A percentile compares a stretch with the other conserved stretches of the same genome.
Evolutionary conservation across 805 yeast species (phyloP).

Genomic region (Wickerhamiella australiensis): DNA sequence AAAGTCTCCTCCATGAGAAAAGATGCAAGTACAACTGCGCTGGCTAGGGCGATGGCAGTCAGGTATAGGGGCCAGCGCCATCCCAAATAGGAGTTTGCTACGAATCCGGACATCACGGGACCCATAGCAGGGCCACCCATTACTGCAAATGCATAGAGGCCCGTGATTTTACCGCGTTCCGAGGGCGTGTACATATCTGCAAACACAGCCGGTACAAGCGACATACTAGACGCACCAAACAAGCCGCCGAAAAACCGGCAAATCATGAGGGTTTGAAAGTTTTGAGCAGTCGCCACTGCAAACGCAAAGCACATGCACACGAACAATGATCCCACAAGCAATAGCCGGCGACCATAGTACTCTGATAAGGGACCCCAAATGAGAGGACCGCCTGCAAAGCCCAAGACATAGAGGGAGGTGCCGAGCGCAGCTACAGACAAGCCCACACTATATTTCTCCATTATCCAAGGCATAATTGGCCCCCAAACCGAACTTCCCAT

Average conservation of each 20-base stretch:
- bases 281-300: conserved; percentile 59
- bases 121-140: conserved; percentile 62
- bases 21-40: conserved; percentile 31
- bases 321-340: conserved; percentile 39
- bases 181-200: conserved; percentile 59
- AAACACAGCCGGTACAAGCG: conserved; percentile 69
- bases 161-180: conserved; percentile 57
- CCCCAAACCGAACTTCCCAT: conserved; percentile 10
- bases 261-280: conserved; percentile 59
- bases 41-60: conserved; percentile 27
- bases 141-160: conserved; percentile 54
- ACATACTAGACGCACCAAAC: conserved; percentile 68
- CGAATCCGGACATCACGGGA: conserved; percentile 60
- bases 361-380: conserved; percentile 53
- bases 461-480: conserved; percentile 35
- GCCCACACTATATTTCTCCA: background rate
- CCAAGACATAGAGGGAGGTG: conserved; percentile 49
- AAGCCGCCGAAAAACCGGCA: conserved; percentile 68
- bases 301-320: conserved; percentile 46
- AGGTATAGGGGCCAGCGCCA: conserved; percentile 15
- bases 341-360: conserved; percentile 39
- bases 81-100: conserved; percentile 29
- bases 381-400: conserved; percentile 58
- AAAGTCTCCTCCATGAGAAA: conserved; percentile 31
- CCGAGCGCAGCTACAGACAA: conserved; percentile 39